A percentile compares a stretch with the other conserved stretches of the same genome.
Evolutionary conservation across 495 filamentous ascomycete species (phyloP).

Genomic region (Lasiosphaeriaceae sp.): DNA sequence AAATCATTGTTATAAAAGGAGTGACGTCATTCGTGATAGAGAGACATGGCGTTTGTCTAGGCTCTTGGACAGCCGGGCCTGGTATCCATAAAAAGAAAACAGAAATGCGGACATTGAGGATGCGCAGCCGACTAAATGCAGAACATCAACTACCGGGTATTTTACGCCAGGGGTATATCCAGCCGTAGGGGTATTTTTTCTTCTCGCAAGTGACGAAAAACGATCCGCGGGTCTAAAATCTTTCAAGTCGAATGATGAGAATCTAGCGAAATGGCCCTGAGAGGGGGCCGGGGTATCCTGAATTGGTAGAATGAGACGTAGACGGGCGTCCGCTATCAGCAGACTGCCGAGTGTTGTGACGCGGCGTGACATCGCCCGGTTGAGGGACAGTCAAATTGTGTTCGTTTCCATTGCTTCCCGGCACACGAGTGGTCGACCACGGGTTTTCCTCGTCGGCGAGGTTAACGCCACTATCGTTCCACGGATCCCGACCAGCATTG

Average conservation of each 20-base stretch:
- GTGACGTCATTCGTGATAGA: constrained; percentile 6
- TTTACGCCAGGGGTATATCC: constrained; percentile 55
- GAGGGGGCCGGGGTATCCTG: constrained; percentile 88
- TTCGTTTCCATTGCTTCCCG: constrained; percentile 56
- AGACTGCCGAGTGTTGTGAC: constrained; percentile 74
- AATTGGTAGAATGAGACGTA: constrained; percentile 88
- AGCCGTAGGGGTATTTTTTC: constrained; percentile 49
- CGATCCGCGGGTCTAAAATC: constrained; percentile 32
- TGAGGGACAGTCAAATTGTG: constrained; percentile 63
- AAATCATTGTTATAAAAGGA: constrained; percentile 2
- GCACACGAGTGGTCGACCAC: constrained; percentile 56
- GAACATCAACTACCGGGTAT: constrained; percentile 48
- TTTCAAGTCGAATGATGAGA: constrained; percentile 40
- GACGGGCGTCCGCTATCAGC: constrained; percentile 87
- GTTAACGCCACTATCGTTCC: constrained; percentile 95
- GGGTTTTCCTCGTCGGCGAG: constrained; percentile 77
- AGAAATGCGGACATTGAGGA: constrained; percentile 4
- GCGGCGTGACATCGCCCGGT: constrained; percentile 74
- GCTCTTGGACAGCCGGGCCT: not conserved
- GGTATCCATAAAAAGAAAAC: constrained; percentile 3
- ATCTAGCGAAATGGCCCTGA: constrained; percentile 73
- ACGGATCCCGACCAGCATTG: constrained; percentile 86
- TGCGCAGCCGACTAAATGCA: constrained; percentile 57
- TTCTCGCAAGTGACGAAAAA: constrained; percentile 27
- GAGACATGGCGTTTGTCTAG: not conserved